A percentile compares a stretch with the other conserved stretches of the same genome.
Conservation (phyloP, 2,329 filamentous ascomycete species). For the Phyllosticta paracitricarpa region DNA sequence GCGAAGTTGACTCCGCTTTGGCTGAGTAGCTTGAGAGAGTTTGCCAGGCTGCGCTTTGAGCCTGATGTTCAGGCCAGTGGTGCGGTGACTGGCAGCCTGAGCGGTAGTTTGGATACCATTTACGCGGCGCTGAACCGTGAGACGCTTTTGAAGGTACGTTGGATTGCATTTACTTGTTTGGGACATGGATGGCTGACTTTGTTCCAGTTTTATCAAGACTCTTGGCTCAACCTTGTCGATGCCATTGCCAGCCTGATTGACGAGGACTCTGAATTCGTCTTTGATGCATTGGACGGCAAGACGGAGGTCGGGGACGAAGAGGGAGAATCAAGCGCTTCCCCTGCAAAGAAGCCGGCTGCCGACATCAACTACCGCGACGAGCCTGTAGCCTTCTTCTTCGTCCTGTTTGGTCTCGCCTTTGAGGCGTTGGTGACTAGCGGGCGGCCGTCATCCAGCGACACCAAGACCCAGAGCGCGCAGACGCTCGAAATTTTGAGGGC, state of each 20-base stretch:
- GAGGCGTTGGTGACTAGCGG: conserved; percentile 84
- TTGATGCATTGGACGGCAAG: conserved; percentile 90
- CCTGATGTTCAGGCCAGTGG: conserved; percentile 85
- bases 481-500: conserved; percentile 82
- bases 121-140: conserved; percentile 93
- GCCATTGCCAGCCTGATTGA: conserved; percentile 96
- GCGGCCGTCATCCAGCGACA: conserved; percentile 35
- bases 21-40: conserved; percentile 87
- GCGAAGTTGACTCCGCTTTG: conserved; percentile 84
- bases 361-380: conserved; percentile 98
- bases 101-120: conserved; percentile 81
- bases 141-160: conserved; percentile 61
- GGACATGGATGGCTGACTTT: conserved; percentile 9
- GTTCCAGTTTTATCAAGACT: conserved; percentile 78
- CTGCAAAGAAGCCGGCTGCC: conserved; percentile 22
- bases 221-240: conserved; percentile 93
- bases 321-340: conserved; percentile 8
- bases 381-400: conserved; percentile 97
- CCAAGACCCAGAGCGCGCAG: conserved; percentile 52
- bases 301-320: conserved; percentile 19
- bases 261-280: conserved; percentile 95
- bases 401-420: conserved; percentile 91
- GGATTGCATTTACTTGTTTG: neutral
- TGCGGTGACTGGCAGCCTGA: conserved; percentile 67
- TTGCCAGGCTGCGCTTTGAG: conserved; percentile 86